phyloP scores from a whole-genome alignment of 805 yeast genomes.

The Jamesozyma jinghongensis region DNA sequence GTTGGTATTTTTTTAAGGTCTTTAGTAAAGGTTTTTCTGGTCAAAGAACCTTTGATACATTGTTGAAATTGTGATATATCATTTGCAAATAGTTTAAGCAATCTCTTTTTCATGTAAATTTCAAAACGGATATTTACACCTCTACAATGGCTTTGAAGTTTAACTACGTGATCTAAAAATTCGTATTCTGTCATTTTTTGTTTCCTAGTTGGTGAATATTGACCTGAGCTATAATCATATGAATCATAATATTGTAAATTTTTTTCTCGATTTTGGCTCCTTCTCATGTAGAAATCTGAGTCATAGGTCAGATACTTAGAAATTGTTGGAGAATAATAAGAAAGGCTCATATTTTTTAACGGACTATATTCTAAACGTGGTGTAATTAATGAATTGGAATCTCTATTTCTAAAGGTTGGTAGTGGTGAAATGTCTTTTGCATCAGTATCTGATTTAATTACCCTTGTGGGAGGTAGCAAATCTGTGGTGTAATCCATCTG shows the following conservation, averaged over 20 bases:
- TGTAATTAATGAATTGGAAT: slow-evolving; percentile 5
- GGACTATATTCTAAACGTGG: slow-evolving; percentile 23
- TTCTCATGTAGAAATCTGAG: slow-evolving; percentile 22
- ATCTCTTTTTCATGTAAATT: slow-evolving; percentile 52
- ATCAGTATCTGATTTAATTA: background rate
- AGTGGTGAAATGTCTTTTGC: background rate
- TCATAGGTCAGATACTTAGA: slow-evolving; percentile 23
- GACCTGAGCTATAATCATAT: slow-evolving; percentile 16
- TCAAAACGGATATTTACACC: slow-evolving; percentile 60
- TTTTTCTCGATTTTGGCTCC: slow-evolving; percentile 22
- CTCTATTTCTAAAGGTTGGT: slow-evolving; percentile 9
- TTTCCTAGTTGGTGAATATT: slow-evolving; percentile 26
- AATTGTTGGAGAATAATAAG: slow-evolving; percentile 29
- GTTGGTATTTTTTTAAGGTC: slow-evolving; percentile 1
- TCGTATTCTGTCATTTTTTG: slow-evolving; percentile 25
- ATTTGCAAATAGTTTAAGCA: slow-evolving; percentile 48
- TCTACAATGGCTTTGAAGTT: slow-evolving; percentile 59
- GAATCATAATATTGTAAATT: slow-evolving; percentile 20
- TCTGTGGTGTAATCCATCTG: background rate
- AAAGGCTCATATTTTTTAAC: slow-evolving; percentile 16
- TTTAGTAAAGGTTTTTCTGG: slow-evolving; percentile 2
- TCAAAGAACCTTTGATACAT: slow-evolving; percentile 41
- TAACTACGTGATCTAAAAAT: slow-evolving; percentile 32
- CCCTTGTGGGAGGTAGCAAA: background rate
- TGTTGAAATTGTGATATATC: slow-evolving; percentile 44